Percentiles rank a stretch among this genome's conserved stretches.
phyloP scores from a whole-genome alignment of 306 rosid genomes.

The Erythrophleum fordii region DNA sequence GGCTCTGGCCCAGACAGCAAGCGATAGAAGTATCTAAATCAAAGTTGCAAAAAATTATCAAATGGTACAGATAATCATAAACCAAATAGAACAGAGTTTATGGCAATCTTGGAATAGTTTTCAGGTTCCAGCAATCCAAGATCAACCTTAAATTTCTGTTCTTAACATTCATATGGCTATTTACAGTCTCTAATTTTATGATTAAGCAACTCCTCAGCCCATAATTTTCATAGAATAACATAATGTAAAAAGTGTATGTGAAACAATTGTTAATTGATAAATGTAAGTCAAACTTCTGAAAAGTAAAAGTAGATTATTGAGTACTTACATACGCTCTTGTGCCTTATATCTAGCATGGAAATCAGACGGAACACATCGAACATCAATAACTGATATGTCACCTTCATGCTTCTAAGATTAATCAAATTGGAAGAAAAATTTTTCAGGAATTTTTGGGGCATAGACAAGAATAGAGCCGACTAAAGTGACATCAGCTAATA shows the following conservation, averaged over 20 bases:
- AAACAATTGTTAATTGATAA: background rate
- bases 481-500: conserved; percentile 26
- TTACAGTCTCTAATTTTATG: background rate
- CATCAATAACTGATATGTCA: conserved; percentile 77
- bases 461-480: background rate
- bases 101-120: conserved; percentile 13
- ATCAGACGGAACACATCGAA: conserved; percentile 71
- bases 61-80: conserved; percentile 17
- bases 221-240: background rate
- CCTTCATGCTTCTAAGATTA: conserved; percentile 71
- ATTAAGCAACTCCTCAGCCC: conserved; percentile 17
- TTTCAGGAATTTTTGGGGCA: conserved; percentile 37
- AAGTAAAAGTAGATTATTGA: conserved; percentile 35
- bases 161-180: background rate
- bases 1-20: conserved; percentile 81
- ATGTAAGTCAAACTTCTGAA: background rate
- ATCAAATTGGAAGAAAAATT: conserved; percentile 25
- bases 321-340: conserved; percentile 92
- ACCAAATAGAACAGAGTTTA: background rate
- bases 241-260: background rate
- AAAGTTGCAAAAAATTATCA: conserved; percentile 21
- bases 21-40: conserved; percentile 82
- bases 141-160: conserved; percentile 19
- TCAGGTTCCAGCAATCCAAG: conserved; percentile 11
- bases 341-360: conserved; percentile 91